phyloP scores from a whole-genome alignment of 2,329 filamentous ascomycete species.

The Monosporascus sp. region DNA sequence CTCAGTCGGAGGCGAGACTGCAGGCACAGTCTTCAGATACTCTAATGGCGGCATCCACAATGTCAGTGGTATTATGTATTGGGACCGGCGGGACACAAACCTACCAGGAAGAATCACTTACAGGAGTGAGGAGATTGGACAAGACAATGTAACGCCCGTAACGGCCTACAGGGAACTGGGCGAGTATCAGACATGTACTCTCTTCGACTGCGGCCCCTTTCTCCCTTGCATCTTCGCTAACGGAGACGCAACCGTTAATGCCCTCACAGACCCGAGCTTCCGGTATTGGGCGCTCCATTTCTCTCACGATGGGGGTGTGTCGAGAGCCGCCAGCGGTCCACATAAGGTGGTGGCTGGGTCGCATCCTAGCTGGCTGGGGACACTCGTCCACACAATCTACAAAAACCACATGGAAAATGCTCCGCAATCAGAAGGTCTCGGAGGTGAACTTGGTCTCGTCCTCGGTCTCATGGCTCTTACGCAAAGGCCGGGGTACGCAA shows the following conservation, averaged over 20 bases:
- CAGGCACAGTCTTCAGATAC: neutral
- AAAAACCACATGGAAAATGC: neutral
- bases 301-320: slow-evolving; percentile 1
- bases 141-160: too few species aligned
- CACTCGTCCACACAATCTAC: slow-evolving; percentile 9
- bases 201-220: slow-evolving; percentile 12
- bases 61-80: neutral
- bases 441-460: slow-evolving; percentile 8
- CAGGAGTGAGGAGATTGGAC: too few species aligned
- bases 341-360: slow-evolving; percentile 4
- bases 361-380: slow-evolving; percentile 12
- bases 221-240: slow-evolving; percentile 9
- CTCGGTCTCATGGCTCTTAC: slow-evolving; percentile 16
- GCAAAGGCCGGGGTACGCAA: slow-evolving; percentile 1
- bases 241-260: slow-evolving; percentile 3
- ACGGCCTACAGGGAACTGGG: neutral
- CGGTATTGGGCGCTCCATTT: slow-evolving; percentile 2
- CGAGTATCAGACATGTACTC: slow-evolving; percentile 6
- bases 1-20: neutral
- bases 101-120: too few species aligned
- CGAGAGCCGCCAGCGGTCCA: slow-evolving; percentile 1
- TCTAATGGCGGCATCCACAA: neutral
- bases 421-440: slow-evolving; percentile 5
- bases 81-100: neutral
- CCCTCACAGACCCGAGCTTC: neutral